Evolutionary conservation across 306 rosid species (phyloP), one percentile per base, ranked within the genome.

Genomic region (Astragalus glycyphyllos): DNA sequence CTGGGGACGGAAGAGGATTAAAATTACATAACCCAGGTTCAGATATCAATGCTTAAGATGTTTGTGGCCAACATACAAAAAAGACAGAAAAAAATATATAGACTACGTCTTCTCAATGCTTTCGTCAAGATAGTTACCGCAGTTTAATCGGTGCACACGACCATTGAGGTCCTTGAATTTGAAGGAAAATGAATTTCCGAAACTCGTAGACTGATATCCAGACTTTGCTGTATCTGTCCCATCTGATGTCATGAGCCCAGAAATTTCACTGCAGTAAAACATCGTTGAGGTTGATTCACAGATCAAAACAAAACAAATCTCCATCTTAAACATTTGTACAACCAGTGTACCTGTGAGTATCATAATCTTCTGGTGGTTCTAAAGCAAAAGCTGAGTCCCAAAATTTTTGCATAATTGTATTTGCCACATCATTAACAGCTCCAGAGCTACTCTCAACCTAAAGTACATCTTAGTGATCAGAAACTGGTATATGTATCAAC

Each of bases 341-440:
- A 57, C 16, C 54, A 29, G 38, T 54, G n/a, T 81, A 87, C 97
- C 97, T 94, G 17, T 87, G 92, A 62, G 89, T 81, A 68, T 94
- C 99, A 71, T 59, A 80, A 78, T 90, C 99, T 79, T 94, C 99
- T 53, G 94, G 88, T 11, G 96, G 89, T 73, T 91, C 99, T 78
- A 86, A 67, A 60, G 88, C 74, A 77, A 91, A 79, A 49, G 97
- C 95, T 1, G 97, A 91, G 73, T 94, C 99, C 99, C 99, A 94
- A 79, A 94, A 94, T 66, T 85, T 91, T 79, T 94, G 97, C 97
- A 94, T 90, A 79, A 91, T 81, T 80, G 95, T 86, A 86, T 79
- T 87, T 80, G 95, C 90, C 82, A 89, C 55, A 79, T 89, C 97
- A 73, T 80, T 89, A 69, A 79, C 97, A 63, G 92, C 70, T 66